Evolutionary conservation across 805 yeast genomes (phyloP).

Genomic region (Yarrowia keelungensis): DNA sequence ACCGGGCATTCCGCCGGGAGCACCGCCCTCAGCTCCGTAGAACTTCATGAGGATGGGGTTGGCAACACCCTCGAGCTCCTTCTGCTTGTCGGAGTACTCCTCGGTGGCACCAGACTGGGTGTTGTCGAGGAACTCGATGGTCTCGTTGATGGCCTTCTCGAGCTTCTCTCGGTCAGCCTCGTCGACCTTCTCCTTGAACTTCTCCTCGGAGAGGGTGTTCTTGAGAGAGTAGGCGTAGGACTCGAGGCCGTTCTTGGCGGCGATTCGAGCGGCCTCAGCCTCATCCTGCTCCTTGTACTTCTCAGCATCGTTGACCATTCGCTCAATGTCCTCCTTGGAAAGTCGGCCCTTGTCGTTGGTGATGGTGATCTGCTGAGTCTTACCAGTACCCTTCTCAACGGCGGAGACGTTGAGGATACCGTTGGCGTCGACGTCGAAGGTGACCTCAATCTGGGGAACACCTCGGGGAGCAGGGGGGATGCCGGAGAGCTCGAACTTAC

Average conservation of each 20-base stretch:
- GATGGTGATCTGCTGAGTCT: constrained; percentile 94
- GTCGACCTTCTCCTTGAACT: constrained; percentile 77
- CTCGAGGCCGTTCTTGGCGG: constrained; percentile 93
- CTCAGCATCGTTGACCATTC: constrained; percentile 98
- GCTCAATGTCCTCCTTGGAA: constrained; percentile 96
- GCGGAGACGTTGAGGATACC: constrained; percentile 97
- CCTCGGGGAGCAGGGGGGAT: constrained; percentile 99
- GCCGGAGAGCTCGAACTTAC: constrained; percentile 95
- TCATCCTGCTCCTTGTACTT: constrained; percentile 97
- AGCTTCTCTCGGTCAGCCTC: constrained; percentile 72
- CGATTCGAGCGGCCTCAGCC: constrained; percentile 89
- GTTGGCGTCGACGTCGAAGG: constrained; percentile 95
- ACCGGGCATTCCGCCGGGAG: constrained; percentile 77
- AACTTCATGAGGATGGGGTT: constrained; percentile 97
- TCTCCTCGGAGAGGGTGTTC: constrained; percentile 76
- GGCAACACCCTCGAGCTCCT: constrained; percentile 93
- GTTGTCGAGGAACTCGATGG: constrained; percentile 90
- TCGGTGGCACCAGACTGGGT: constrained; percentile 92
- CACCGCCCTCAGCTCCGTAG: constrained; percentile 88
- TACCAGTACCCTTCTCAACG: constrained; percentile 98
- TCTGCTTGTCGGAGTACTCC: constrained; percentile 90
- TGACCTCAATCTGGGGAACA: constrained; percentile 97
- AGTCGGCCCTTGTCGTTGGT: constrained; percentile 99
- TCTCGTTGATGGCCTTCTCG: constrained; percentile 80
- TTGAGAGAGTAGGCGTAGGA: constrained; percentile 93